Percentiles rank a stretch among this genome's conserved stretches.
Conservation (phyloP, 73 alveolate species). For the Tetrahymena malaccensis region DNA sequence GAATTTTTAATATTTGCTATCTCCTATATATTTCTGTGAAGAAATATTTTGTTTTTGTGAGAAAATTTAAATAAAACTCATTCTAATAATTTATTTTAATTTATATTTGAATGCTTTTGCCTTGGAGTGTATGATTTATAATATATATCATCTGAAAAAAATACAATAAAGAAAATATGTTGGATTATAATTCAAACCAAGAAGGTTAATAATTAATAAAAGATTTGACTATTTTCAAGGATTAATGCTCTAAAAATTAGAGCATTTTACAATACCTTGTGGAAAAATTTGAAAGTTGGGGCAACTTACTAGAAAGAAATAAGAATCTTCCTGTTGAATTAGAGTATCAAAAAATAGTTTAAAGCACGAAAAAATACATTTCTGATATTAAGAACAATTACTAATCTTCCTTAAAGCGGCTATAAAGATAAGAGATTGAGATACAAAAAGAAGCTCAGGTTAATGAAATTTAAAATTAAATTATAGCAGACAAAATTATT, state of each 20-base stretch:
- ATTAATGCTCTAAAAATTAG: background rate
- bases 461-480: background rate
- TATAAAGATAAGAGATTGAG: background rate
- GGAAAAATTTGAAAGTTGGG: background rate
- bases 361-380: background rate
- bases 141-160: too few relatives aligned
- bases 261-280: background rate
- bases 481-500: background rate
- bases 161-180: background rate
- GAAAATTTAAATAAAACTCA: background rate
- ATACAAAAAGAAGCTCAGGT: background rate
- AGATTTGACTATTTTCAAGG: background rate
- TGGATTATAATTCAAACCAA: background rate
- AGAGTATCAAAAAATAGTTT: background rate
- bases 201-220: background rate
- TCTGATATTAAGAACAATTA: background rate
- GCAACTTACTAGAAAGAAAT: background rate
- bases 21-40: too few relatives aligned
- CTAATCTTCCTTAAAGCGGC: background rate
- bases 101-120: background rate
- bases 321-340: background rate
- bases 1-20: too few relatives aligned
- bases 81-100: background rate
- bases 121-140: background rate
- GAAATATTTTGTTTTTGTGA: too few relatives aligned